Evolutionary conservation across 768 basidiomycete species (phyloP).

Genomic region (Serpula lacrymans): DNA sequence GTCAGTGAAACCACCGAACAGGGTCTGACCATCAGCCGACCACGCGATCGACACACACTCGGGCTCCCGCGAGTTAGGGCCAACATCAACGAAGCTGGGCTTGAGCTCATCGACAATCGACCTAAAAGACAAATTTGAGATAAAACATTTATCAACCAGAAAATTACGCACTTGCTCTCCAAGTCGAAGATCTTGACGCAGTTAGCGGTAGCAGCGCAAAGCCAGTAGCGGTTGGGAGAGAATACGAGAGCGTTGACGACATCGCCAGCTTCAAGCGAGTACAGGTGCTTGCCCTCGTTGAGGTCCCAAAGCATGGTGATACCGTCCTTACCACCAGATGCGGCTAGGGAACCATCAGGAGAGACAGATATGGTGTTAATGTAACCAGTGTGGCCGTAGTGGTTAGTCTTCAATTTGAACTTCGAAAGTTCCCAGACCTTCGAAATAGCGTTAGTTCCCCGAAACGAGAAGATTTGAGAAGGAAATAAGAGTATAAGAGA

Average conservation of each 20-base stretch:
- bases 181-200: constrained; percentile 99
- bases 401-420: constrained; percentile 99
- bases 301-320: constrained; percentile 99
- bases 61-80: constrained; percentile 69
- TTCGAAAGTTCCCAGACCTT: constrained; percentile 99
- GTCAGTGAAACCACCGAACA: constrained; percentile 97
- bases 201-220: constrained; percentile 96
- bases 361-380: constrained; percentile 99
- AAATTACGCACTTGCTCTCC: constrained; percentile 86
- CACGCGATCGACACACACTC: constrained; percentile 97
- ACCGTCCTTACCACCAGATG: constrained; percentile 98
- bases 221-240: constrained; percentile 99
- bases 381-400: constrained; percentile 99
- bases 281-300: constrained; percentile 99
- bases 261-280: constrained; percentile 98
- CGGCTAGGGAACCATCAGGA: constrained; percentile 97
- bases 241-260: constrained; percentile 99
- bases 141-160: background rate
- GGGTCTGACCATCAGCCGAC: constrained; percentile 96
- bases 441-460: constrained; percentile 10
- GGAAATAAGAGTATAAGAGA: constrained; percentile 53
- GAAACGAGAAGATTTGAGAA: constrained; percentile 10
- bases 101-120: constrained; percentile 99
- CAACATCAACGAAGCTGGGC: constrained; percentile 83
- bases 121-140: constrained; percentile 35